Base-by-base conservation (phyloP, 2,329 filamentous ascomycete species). In the Tolypocladium endophyticum region DNA sequence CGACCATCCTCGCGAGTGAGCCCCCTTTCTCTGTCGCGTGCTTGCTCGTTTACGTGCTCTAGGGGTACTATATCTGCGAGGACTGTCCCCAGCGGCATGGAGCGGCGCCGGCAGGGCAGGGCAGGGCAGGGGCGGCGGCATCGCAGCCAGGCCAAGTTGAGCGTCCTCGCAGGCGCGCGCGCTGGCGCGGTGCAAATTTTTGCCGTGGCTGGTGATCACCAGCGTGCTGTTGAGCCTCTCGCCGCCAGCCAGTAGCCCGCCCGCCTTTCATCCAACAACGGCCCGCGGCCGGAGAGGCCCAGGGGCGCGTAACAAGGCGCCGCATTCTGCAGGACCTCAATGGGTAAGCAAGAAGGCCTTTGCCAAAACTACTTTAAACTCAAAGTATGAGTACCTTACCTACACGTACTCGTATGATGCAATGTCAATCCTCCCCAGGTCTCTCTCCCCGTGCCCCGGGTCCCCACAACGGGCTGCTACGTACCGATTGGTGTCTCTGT, bases 191-290 rank as follows among this genome's bases (percentile, higher is more conserved):
- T 38, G 39, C 55, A 61, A 55, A 57, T n/a, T 61, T 59, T 58
- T 59, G 52, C 52, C 33, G 57, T 61, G 60, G 57, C 57, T 59
- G 57, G 38, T 55, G 57, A 57, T 61, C 54, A 57, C 59, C 60
- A n/a, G 60, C 60, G 60, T 61, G 57, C 58, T 25, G 50, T 23
- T 23, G 50, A n/a, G 50, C 50, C 33, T 36, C 39, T 36, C 25
- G 53, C 53, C 54, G 28, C 54, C 16, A 20, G 39, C 23, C 23
- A 41, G 35, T 23, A 54, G 39, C 39, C 20, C 18, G 28, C 47
- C 16, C 18, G 47, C 47, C 43, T 47, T 6, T 47, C 4, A 23
- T 25, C 43, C 43, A 45, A 45, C 41, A 3, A 9, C 3, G 8
- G n/a, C 20, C 18, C 18, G 18, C 39, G 39, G 39, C 38, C 3